Percentiles rank a stretch among this genome's conserved stretches.
These are phyloP conservation scores for Didymella sp. DNA, from an alignment of 2,329 filamentous ascomycete genomes.

Conservation along the genomic window DNA sequence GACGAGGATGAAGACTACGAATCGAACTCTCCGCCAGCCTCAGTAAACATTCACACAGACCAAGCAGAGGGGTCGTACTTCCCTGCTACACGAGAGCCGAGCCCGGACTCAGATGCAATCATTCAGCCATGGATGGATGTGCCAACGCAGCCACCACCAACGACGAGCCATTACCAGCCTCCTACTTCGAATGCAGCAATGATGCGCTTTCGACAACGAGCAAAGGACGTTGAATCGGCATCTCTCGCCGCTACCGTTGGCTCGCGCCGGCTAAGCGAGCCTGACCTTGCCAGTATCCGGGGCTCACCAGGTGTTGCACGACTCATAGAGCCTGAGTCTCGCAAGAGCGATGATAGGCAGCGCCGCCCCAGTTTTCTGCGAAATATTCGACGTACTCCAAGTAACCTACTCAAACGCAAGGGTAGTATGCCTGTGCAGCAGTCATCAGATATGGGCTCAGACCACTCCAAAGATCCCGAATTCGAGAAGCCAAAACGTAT, in stretches of 20 bases:
- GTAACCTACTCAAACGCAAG: conserved; percentile 58
- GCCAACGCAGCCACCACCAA: conserved; percentile 44
- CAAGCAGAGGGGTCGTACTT: conserved; percentile 44
- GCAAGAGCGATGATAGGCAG: conserved; percentile 49
- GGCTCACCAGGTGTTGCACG: conserved; percentile 68
- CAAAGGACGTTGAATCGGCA: conserved; percentile 60
- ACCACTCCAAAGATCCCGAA: conserved; percentile 42
- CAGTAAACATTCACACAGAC: conserved; percentile 37
- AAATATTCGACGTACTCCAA: conserved; percentile 49
- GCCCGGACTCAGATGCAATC: conserved; percentile 29
- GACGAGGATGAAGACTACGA: conserved; percentile 39
- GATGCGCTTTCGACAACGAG: conserved; percentile 57
- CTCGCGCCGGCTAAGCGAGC: conserved; percentile 68
- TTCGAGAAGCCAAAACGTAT: conserved; percentile 49
- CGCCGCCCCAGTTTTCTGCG: conserved; percentile 64
- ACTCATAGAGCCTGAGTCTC: conserved; percentile 59
- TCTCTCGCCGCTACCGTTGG: conserved; percentile 73
- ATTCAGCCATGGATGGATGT: conserved; percentile 60
- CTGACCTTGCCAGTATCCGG: conserved; percentile 67
- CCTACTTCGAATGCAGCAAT: conserved; percentile 63
- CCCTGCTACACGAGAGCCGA: conserved; percentile 32
- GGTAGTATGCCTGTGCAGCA: conserved; percentile 46
- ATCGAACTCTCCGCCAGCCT: conserved; percentile 43
- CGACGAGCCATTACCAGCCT: conserved; percentile 55
- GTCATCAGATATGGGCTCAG: conserved; percentile 30